Percentiles rank a stretch among this genome's conserved stretches.
Evolutionary conservation across 2,329 filamentous ascomycete species (phyloP).

Genomic region (Monosporascus sp.): DNA sequence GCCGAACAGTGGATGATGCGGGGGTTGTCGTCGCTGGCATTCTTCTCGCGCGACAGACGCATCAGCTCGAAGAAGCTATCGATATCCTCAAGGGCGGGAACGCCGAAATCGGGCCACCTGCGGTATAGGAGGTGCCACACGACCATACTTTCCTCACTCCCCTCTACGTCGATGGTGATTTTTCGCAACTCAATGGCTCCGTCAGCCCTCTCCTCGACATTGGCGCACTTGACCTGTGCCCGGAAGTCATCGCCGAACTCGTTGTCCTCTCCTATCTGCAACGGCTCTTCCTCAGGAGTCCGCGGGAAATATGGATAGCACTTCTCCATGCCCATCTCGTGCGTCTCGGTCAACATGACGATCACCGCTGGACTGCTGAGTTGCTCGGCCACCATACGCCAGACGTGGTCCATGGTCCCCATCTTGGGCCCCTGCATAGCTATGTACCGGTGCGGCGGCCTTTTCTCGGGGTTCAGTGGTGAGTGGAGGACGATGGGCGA

Average conservation of each 20-base stretch:
- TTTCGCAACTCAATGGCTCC: constrained; percentile 69
- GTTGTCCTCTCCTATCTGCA: constrained; percentile 56
- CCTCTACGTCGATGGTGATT: constrained; percentile 52
- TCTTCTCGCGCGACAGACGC: constrained; percentile 57
- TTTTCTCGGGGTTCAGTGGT: constrained; percentile 27
- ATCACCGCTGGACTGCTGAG: constrained; percentile 68
- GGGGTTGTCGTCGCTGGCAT: constrained; percentile 55
- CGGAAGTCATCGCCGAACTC: constrained; percentile 62
- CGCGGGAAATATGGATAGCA: constrained; percentile 84
- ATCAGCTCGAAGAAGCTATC: constrained; percentile 65
- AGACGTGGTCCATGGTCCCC: constrained; percentile 73
- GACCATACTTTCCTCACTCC: constrained; percentile 31
- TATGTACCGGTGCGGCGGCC: constrained; percentile 61
- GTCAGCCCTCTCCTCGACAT: constrained; percentile 47
- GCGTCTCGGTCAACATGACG: constrained; percentile 89
- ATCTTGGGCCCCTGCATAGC: constrained; percentile 88
- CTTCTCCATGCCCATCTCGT: constrained; percentile 73
- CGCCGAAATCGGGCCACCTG: constrained; percentile 85
- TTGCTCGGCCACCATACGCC: constrained; percentile 93
- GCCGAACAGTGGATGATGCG: constrained; percentile 85
- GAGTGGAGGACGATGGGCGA: constrained; percentile 60
- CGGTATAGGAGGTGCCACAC: constrained; percentile 84
- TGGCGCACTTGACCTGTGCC: constrained; percentile 64
- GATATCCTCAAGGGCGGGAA: constrained; percentile 65
- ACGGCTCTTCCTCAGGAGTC: constrained; percentile 44